These are phyloP conservation scores for Bryopsis sp. DNA, from an alignment of 139 green algal genomes.

Conservation along the genomic window DNA sequence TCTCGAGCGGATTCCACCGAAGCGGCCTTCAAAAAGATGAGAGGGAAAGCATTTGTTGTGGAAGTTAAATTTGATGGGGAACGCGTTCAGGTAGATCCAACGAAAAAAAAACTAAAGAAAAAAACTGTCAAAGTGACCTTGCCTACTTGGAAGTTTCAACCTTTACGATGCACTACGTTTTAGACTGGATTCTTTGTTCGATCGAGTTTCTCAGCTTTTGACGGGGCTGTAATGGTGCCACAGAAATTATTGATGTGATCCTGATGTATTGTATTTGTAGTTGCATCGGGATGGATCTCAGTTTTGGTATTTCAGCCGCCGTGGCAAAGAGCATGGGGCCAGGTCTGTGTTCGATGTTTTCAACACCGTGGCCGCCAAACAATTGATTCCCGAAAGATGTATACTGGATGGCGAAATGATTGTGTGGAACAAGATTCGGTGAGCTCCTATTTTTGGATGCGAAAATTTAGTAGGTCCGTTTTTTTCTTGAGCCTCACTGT, in stretches of 20 bases:
- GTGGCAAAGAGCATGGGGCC: conserved; percentile 40
- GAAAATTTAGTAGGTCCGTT: too few species aligned
- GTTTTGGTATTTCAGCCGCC: conserved; percentile 47
- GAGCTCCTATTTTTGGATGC: conserved; percentile 8
- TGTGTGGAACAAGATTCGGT: conserved; percentile 48
- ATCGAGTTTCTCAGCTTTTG: too few species aligned
- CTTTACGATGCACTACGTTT: conserved; percentile 20
- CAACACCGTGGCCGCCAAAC: conserved; percentile 19
- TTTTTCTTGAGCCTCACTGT: too few species aligned
- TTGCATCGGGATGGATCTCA: conserved; percentile 41
- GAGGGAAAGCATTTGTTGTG: conserved; percentile 43
- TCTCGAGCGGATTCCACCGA: conserved; percentile 18
- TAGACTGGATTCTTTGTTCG: too few species aligned
- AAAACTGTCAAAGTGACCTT: too few species aligned
- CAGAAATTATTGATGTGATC: too few species aligned
- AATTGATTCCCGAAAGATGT: conserved; percentile 19
- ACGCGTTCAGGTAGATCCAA: conserved; percentile 33
- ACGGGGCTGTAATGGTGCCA: too few species aligned
- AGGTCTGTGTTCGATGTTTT: conserved; percentile 26
- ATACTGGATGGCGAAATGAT: conserved; percentile 59
- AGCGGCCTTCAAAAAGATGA: conserved; percentile 30
- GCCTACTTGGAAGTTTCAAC: too few species aligned
- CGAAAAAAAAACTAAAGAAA: too few species aligned
- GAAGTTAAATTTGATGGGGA: conserved; percentile 78
- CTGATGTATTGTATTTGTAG: too few species aligned